Conservation (phyloP, 2,329 filamentous ascomycete genomes). For the Penicillium sclerotiorum region DNA sequence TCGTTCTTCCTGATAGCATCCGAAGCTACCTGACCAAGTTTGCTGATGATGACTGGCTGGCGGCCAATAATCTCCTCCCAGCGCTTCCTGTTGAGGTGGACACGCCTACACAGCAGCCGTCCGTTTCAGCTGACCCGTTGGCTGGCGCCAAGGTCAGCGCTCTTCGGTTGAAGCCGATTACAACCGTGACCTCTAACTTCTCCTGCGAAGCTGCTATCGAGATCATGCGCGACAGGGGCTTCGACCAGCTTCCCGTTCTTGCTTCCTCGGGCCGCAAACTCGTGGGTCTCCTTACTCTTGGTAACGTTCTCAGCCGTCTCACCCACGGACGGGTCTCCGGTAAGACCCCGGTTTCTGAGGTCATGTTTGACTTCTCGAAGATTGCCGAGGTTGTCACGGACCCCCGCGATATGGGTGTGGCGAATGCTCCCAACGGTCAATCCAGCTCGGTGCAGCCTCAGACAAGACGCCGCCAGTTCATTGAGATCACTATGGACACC, state of each 20-base stretch:
- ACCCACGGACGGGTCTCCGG: conserved; percentile 77
- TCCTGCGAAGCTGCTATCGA: conserved; percentile 87
- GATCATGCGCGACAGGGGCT: conserved; percentile 97
- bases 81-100: conserved; percentile 52
- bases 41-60: conserved; percentile 97
- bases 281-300: conserved; percentile 89
- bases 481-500: conserved; percentile 92
- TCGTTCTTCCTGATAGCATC: conserved; percentile 92
- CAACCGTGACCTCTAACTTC: conserved; percentile 72
- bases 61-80: conserved; percentile 88
- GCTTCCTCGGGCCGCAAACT: conserved; percentile 69
- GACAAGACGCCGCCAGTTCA: conserved; percentile 69
- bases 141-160: conserved; percentile 75
- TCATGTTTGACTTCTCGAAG: conserved; percentile 96
- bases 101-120: conserved; percentile 30
- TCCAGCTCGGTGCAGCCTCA: conserved; percentile 26
- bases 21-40: conserved; percentile 98
- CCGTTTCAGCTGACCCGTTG: conserved; percentile 67
- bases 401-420: conserved; percentile 63
- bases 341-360: conserved; percentile 73
- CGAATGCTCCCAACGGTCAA: conserved; percentile 23
- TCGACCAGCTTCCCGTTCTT: conserved; percentile 94
- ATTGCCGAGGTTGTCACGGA: conserved; percentile 91
- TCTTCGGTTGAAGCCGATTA: conserved; percentile 90
- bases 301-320: conserved; percentile 90